Conservation (phyloP, 495 filamentous ascomycete genomes). For the Annulohypoxylon nitens region DNA sequence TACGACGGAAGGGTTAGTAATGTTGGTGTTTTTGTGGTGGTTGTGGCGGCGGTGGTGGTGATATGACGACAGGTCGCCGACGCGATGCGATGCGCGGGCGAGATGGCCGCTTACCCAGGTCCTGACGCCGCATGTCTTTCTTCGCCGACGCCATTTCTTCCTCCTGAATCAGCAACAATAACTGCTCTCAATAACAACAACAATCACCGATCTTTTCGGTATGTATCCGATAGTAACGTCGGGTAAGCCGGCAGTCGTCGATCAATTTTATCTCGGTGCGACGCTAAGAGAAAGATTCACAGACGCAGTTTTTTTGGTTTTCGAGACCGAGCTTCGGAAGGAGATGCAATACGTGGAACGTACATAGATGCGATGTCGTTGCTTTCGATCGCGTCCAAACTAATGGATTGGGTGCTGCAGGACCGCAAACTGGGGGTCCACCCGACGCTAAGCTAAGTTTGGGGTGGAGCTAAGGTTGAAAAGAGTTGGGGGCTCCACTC, state of each 20-base stretch:
- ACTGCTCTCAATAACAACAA: not conserved
- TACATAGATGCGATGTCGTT: conserved; percentile 43
- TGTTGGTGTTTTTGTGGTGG: not conserved
- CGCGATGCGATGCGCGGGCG: conserved; percentile 28
- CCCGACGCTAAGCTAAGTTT: conserved; percentile 23
- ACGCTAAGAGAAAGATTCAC: too few relatives aligned
- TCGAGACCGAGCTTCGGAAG: conserved; percentile 14
- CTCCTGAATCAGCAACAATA: not conserved
- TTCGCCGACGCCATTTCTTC: conserved; percentile 75
- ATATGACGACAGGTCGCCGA: not conserved
- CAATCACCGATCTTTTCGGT: not conserved
- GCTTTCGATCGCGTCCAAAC: conserved; percentile 29
- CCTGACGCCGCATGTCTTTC: conserved; percentile 88
- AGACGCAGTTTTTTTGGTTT: too few relatives aligned
- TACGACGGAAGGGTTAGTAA: conserved; percentile 46
- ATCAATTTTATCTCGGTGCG: too few relatives aligned
- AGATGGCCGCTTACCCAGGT: conserved; percentile 73
- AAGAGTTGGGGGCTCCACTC: not conserved
- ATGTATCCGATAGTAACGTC: too few relatives aligned
- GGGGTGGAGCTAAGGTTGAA: not conserved
- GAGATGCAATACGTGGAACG: conserved; percentile 4
- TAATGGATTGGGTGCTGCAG: conserved; percentile 28
- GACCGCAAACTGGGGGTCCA: conserved; percentile 24
- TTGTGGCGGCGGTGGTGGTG: too few relatives aligned
- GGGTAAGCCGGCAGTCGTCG: too few relatives aligned